Conservation (phyloP, 2,329 filamentous ascomycete species). For the Aphanocladium album region DNA sequence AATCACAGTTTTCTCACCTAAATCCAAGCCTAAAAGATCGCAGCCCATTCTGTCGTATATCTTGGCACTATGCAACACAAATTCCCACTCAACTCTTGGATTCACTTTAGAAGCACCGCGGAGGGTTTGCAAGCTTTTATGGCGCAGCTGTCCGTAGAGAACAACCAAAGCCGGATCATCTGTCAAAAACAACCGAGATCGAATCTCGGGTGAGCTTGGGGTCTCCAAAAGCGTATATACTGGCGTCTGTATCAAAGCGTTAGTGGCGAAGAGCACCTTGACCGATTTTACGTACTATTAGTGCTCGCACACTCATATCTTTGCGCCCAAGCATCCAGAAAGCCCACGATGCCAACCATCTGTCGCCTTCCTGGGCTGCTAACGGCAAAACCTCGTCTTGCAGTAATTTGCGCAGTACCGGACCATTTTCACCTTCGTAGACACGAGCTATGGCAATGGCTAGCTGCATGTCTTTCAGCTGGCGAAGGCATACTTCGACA, state of each 20-base stretch:
- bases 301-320: constrained; percentile 76
- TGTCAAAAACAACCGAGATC: constrained; percentile 74
- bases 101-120: constrained; percentile 78
- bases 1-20: constrained; percentile 49
- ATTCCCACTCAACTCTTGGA: constrained; percentile 77
- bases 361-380: constrained; percentile 76
- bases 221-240: constrained; percentile 69
- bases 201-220: constrained; percentile 62
- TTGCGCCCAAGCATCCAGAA: constrained; percentile 84
- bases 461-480: constrained; percentile 83
- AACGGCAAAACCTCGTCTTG: constrained; percentile 73
- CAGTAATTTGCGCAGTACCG: constrained; percentile 67
- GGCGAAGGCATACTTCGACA: constrained; percentile 78
- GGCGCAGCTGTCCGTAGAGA: constrained; percentile 79
- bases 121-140: constrained; percentile 75
- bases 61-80: constrained; percentile 78
- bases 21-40: constrained; percentile 78
- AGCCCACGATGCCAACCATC: constrained; percentile 93
- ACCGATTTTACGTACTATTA: constrained; percentile 60
- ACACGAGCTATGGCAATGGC: constrained; percentile 83
- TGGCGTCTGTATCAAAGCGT: constrained; percentile 55
- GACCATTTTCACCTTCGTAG: constrained; percentile 79
- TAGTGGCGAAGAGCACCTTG: not conserved
- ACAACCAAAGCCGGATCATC: constrained; percentile 88
- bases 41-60: constrained; percentile 91